Evolutionary conservation across 345 rosid genomes (phyloP).

Genomic region (Adansonia digitata): DNA sequence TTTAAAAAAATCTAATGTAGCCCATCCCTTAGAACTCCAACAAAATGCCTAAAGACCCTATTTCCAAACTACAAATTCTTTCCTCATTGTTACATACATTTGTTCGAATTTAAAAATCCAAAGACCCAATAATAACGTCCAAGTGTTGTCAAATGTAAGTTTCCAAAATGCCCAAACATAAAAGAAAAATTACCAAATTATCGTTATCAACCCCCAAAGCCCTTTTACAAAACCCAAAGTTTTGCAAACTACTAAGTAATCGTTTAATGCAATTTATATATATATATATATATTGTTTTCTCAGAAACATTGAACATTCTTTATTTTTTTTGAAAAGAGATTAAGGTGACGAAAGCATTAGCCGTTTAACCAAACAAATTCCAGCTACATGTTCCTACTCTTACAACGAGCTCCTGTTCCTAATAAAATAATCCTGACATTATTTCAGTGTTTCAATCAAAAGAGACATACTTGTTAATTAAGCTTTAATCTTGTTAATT

Average conservation of each 20-base stretch:
- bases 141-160: too few relatives aligned
- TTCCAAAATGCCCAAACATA: too few relatives aligned
- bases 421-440: not conserved
- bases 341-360: conserved; percentile 32
- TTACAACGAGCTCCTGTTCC: conserved; percentile 5
- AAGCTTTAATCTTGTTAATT: not conserved
- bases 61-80: too few relatives aligned
- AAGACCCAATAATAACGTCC: too few relatives aligned
- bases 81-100: too few relatives aligned
- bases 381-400: conserved; percentile 16
- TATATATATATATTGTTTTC: not conserved
- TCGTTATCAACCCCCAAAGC: conserved; percentile 7
- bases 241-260: conserved; percentile 11
- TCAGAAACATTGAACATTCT: not conserved
- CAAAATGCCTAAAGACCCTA: not conserved
- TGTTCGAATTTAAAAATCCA: too few relatives aligned
- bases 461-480: conserved; percentile 4
- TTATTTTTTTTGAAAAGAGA: not conserved
- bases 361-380: conserved; percentile 16
- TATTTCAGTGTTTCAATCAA: not conserved
- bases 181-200: not conserved
- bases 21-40: not conserved
- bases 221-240: conserved; percentile 17
- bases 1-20: too few relatives aligned
- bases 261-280: not conserved